Evolutionary conservation across 805 yeast species (phyloP), one percentile per base, ranked within the genome.

Genomic region (Middelhovenomyces tepae): DNA sequence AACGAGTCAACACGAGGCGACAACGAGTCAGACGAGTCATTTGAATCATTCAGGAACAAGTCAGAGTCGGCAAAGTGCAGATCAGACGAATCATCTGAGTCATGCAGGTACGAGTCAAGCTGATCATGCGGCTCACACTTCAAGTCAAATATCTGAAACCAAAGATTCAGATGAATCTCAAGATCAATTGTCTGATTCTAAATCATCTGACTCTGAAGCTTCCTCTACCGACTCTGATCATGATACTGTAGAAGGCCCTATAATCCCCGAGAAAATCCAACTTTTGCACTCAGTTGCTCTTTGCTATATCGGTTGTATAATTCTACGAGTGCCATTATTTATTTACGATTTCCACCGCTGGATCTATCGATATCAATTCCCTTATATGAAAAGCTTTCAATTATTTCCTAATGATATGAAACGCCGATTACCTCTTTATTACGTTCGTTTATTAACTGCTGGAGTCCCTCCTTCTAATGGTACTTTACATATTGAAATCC

Each of bases 331-430:
- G 5, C 56, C 56, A 4, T 32, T 51, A 9, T 52, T 43, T 35
- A 18, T 43, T 3, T 38, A 38, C 23, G 57, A 53, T 31, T 38
- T 53, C 28, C 10, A 35, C 26, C 46, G 44, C 46, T 31, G 50
- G 63, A 15, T 43, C 44, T 11, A 48, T 35, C 21, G 41, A 16
- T 37, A 34, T 30, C 39, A 64, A 51, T 38, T 62, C 59, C 32
- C 60, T 42, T 29, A 52, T 27, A 33, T 45, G 36, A 34, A 38
- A 22, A 38, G 34, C 18, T 10, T 18, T 16, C 22, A n/a, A 26
- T 22, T 36, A 2, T n/a, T 46, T 8, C 48, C 50, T 7, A 19
- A 11, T 4, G 35, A 29, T 16, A 37, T 42, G 42, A 14, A 26
- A 14, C 16, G 18, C 16, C 27, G 26, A 15, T 26, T 44, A 4